These are phyloP conservation scores for Penicillium samsonianum DNA, from an alignment of 495 filamentous ascomycete species.

Conservation along the genomic window DNA sequence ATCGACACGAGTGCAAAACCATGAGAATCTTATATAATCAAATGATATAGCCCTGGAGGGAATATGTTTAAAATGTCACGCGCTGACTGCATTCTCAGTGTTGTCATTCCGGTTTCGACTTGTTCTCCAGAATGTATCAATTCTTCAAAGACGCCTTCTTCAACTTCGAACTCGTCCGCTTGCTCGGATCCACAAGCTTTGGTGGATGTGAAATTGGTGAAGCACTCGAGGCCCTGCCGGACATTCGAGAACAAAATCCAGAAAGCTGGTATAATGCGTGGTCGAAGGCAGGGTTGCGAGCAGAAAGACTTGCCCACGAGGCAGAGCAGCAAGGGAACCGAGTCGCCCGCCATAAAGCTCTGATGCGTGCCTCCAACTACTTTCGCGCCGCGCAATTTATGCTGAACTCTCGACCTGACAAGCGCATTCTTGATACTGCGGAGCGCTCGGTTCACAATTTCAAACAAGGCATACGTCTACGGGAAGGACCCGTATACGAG, in stretches of 20 bases:
- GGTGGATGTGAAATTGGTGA: conserved; percentile 47
- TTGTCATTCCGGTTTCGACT: no score
- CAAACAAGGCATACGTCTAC: conserved; percentile 17
- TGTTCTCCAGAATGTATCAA: no score
- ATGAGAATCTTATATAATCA: no score
- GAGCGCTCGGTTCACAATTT: conserved; percentile 27
- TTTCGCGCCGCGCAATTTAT: conserved; percentile 39
- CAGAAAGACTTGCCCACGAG: no score
- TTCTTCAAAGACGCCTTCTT: conserved; percentile 37
- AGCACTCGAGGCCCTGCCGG: conserved; percentile 35
- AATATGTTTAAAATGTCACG: no score
- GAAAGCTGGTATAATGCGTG: conserved; percentile 40
- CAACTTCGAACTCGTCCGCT: conserved; percentile 48
- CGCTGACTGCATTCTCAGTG: no score
- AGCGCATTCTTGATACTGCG: conserved; percentile 15
- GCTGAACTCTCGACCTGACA: conserved; percentile 22
- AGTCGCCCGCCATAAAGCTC: not conserved
- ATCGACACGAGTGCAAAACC: no score
- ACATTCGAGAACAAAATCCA: conserved; percentile 42
- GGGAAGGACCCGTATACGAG: conserved; percentile 15
- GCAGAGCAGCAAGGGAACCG: conserved; percentile 31
- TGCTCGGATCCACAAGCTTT: conserved; percentile 39
- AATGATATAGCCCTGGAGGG: no score
- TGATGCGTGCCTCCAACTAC: conserved; percentile 46
- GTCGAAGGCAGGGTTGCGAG: conserved; percentile 24